Conservation (phyloP, 768 basidiomycete species). For the Strobilomyces echinocephalus region DNA sequence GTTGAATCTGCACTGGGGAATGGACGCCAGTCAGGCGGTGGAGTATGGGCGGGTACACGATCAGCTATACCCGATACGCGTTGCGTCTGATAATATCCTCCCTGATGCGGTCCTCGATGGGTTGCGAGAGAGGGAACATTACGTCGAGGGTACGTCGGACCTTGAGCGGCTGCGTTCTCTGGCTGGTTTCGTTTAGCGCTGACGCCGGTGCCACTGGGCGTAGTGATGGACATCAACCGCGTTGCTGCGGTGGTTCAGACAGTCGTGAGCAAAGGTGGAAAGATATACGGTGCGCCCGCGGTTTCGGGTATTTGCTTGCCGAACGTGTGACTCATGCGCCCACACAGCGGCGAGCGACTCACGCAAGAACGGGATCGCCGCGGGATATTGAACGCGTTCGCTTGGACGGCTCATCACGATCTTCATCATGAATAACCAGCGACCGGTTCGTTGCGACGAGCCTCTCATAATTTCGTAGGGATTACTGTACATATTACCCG, state of each 20-base stretch:
- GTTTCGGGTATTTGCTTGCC: background rate
- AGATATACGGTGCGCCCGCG: slow-evolving; percentile 54
- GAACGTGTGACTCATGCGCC: background rate
- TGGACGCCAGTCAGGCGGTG: slow-evolving; percentile 76
- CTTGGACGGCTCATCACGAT: background rate
- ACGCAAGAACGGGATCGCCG: slow-evolving; percentile 87
- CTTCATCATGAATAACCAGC: background rate
- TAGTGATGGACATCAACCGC: slow-evolving; percentile 66
- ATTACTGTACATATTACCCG: background rate
- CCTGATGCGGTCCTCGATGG: slow-evolving; percentile 51
- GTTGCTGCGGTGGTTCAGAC: slow-evolving; percentile 73
- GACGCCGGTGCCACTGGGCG: background rate
- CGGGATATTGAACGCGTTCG: slow-evolving; percentile 52
- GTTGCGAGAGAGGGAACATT: slow-evolving; percentile 63
- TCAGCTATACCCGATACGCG: slow-evolving; percentile 66
- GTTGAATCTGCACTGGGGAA: slow-evolving; percentile 70
- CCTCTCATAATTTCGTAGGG: background rate
- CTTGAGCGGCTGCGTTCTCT: background rate
- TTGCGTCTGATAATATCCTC: slow-evolving; percentile 62
- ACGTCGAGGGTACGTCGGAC: slow-evolving; percentile 50
- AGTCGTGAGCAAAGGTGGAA: slow-evolving; percentile 46
- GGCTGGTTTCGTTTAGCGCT: background rate
- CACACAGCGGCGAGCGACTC: slow-evolving; percentile 79
- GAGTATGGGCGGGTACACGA: slow-evolving; percentile 83
- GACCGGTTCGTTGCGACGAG: background rate